Conservation (phyloP, 164 flowering plant species). For the Tinospora cordifolia region DNA sequence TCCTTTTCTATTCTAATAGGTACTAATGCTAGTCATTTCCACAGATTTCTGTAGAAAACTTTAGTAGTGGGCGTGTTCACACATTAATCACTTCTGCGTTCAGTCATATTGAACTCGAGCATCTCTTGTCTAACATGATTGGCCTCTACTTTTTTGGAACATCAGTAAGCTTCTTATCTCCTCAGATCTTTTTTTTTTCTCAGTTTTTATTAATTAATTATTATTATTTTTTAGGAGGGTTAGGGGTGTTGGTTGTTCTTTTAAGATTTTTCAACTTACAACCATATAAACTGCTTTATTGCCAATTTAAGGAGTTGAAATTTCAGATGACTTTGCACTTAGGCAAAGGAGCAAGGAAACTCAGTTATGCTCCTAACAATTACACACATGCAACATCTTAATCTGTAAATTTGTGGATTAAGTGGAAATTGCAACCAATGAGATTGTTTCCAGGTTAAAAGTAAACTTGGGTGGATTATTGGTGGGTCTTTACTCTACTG, state of each 20-base stretch:
- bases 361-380: neutral
- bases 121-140: slow-evolving; percentile 71
- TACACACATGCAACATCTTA: neutral
- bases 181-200: slow-evolving; percentile 7
- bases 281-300: neutral
- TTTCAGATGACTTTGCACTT: neutral
- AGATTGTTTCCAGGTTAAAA: neutral
- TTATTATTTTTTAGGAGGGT: neutral
- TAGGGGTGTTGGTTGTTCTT: neutral
- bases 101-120: slow-evolving; percentile 63
- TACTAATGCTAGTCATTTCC: slow-evolving; percentile 11
- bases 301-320: neutral
- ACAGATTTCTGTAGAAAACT: slow-evolving; percentile 73
- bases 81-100: slow-evolving; percentile 81
- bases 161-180: slow-evolving; percentile 35
- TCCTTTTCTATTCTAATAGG: neutral
- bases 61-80: slow-evolving; percentile 67
- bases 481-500: neutral
- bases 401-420: neutral
- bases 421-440: neutral
- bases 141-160: slow-evolving; percentile 90
- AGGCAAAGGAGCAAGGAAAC: neutral
- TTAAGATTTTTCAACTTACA: neutral
- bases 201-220: too few species aligned
- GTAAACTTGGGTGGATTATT: neutral